Percentiles rank a stretch among this genome's conserved stretches.
phyloP scores from a whole-genome alignment of 2,329 filamentous ascomycete genomes.

The Coniochaeta ligniaria region DNA sequence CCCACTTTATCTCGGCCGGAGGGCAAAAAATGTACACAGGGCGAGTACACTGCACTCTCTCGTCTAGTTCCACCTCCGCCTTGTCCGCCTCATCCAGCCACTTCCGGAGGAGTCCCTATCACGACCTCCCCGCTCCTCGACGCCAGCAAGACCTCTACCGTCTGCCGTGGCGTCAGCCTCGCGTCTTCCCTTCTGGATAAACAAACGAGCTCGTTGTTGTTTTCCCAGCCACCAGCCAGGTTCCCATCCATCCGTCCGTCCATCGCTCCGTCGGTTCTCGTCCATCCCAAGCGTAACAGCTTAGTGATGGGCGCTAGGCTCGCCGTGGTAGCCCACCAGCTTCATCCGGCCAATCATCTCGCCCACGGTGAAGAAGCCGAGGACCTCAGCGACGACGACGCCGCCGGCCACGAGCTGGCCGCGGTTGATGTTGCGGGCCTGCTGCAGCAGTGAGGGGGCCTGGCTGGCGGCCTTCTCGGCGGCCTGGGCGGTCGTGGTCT shows the following conservation, averaged over 20 bases:
- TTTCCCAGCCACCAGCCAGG: neutral
- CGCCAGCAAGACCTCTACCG: neutral
- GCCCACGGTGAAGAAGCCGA: conserved; percentile 96
- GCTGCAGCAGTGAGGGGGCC: conserved; percentile 25
- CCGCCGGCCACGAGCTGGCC: conserved; percentile 66
- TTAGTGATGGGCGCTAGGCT: conserved; percentile 55
- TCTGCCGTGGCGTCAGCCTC: neutral
- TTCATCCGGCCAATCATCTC: conserved; percentile 96
- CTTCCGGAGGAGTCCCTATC: neutral
- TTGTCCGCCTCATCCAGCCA: neutral
- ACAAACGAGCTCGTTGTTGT: neutral
- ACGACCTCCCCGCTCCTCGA: neutral
- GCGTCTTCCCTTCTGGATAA: neutral
- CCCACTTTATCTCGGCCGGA: neutral
- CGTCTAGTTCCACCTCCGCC: neutral
- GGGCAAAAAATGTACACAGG: conserved; percentile 1
- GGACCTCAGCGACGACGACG: conserved; percentile 74
- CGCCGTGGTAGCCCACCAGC: conserved; percentile 84
- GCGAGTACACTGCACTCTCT: conserved; percentile 1
- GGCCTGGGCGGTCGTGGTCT: conserved; percentile 43
- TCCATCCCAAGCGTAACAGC: neutral
- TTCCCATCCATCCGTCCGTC: neutral
- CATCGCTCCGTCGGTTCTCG: no score
- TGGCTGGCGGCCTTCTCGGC: conserved; percentile 38
- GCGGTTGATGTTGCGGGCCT: conserved; percentile 61